Base-by-base conservation (phyloP, 108 stramenopile species). In the Nitzschia palea region DNA sequence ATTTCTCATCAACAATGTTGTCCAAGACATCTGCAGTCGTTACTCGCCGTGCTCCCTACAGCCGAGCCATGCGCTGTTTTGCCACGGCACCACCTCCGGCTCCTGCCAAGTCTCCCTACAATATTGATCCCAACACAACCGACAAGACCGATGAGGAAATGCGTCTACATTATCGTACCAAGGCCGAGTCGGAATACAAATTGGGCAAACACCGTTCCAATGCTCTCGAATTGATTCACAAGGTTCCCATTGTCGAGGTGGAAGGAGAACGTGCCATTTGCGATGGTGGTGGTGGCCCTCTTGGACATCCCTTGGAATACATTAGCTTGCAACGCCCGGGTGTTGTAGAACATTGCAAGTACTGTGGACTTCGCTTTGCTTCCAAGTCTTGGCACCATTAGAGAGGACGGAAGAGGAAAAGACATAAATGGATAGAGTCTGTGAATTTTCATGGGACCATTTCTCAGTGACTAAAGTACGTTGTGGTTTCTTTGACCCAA, bases 241-340 rank as follows among this genome's bases (percentile, higher is more conserved):
- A 90, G 62, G 78, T 93, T 28, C 92, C 96, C 27, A 80, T 94
- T 23, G 87, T 96, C 29, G 82, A 90, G 77, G 97, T 97, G 18
- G 91, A 93, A 37, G 95, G 91, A 26, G 84, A 93, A 47, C 84
- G 91, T 68, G 96, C 96, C 32, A 70, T 96, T 34, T 98, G 97
- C 71, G 94, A 96, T 70, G 96, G 96, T 4, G 98, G 98, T 34
- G 95, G 95, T 48, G 98, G 98, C 0, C 86, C 94, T 9, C 73
- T 98, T 57, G 98, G 98, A 5, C 97, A 98, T 76, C 98, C 98
- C 30, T 35, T 98, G 63, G 96, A 98, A 52, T 98, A 94, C 66
- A 89, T 94, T 61, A 86, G 85, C 55, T 68, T 94, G 61, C 78
- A 74, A 32, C 81, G 83, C 15, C 81, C 80, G n/a, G 86, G 84